Evolutionary conservation across 257 asterid genomes (phyloP).

Genomic region (Nicotiana obtusifolia): DNA sequence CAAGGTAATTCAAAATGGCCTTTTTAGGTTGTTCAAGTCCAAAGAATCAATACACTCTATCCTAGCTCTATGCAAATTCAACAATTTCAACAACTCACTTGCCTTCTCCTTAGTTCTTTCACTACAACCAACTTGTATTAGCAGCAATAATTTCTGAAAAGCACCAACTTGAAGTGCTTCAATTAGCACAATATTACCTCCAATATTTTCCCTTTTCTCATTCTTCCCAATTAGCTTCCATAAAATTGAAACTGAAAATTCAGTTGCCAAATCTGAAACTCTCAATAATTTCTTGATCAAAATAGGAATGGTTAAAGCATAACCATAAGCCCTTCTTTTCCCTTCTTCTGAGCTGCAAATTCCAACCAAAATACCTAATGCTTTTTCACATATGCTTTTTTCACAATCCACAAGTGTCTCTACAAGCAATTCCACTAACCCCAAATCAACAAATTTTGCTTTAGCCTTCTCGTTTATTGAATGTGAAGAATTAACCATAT

Average conservation of each 20-base stretch:
- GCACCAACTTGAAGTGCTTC: constrained; percentile 49
- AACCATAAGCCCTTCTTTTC: constrained; percentile 22
- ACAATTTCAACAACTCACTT: constrained; percentile 36
- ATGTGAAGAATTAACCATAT: constrained; percentile 21
- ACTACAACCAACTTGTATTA: constrained; percentile 43
- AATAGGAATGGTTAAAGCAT: constrained; percentile 38
- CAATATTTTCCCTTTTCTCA: not conserved
- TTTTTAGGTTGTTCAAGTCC: constrained; percentile 45
- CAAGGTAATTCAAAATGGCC: constrained; percentile 29
- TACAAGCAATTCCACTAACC: constrained; percentile 28
- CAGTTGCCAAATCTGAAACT: constrained; percentile 45
- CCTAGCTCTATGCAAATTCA: constrained; percentile 30
- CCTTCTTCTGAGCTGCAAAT: constrained; percentile 35
- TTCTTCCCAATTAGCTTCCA: constrained; percentile 26
- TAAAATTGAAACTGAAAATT: constrained; percentile 44
- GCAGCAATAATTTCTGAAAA: constrained; percentile 43
- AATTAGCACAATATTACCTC: constrained; percentile 5
- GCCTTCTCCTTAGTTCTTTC: constrained; percentile 47
- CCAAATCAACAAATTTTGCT: constrained; percentile 21
- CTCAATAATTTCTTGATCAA: constrained; percentile 51
- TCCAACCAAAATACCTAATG: constrained; percentile 43
- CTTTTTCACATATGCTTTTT: constrained; percentile 43
- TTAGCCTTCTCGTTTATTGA: not conserved
- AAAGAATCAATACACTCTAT: constrained; percentile 39
- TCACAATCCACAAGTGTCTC: constrained; percentile 47